phyloP scores from a whole-genome alignment of 805 yeast species.

The Lipomyces yamadae region DNA sequence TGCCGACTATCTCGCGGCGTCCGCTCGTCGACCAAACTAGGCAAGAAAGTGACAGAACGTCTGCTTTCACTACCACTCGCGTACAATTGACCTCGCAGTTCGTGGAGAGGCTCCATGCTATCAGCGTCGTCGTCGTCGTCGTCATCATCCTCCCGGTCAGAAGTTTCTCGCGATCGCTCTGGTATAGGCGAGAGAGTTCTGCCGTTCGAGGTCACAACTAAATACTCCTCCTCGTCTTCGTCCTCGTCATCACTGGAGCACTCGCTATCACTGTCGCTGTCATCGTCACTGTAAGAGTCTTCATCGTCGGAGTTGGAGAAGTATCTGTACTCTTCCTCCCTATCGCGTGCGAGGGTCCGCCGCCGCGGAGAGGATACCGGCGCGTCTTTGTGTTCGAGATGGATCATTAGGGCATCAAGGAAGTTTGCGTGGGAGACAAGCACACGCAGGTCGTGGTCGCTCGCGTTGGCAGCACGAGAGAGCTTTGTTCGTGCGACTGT shows the following conservation, averaged over 20 bases:
- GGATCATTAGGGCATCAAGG: constrained; percentile 66
- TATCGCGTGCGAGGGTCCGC: constrained; percentile 12
- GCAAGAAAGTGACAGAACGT: constrained; percentile 1
- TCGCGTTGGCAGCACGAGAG: constrained; percentile 62
- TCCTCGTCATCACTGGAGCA: constrained; percentile 41
- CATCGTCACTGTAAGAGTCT: constrained; percentile 45
- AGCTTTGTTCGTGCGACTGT: constrained; percentile 67
- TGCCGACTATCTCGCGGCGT: constrained; percentile 6
- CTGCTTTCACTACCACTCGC: background rate
- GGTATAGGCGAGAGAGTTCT: constrained; percentile 44
- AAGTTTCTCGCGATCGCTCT: constrained; percentile 40
- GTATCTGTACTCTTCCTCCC: constrained; percentile 29
- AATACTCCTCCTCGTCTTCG: constrained; percentile 34
- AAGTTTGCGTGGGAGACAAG: constrained; percentile 74
- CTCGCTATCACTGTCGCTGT: constrained; percentile 29
- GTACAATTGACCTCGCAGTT: constrained; percentile 11
- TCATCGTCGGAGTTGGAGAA: constrained; percentile 43
- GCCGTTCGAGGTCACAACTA: constrained; percentile 38
- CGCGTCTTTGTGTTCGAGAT: constrained; percentile 38
- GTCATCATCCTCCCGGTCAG: constrained; percentile 39
- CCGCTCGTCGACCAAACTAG: background rate
- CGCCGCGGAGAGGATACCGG: constrained; percentile 26
- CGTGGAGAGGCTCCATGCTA: constrained; percentile 13
- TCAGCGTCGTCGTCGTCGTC: constrained; percentile 36
- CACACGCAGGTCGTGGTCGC: constrained; percentile 60